Percentiles rank a stretch among this genome's conserved stretches.
Conservation (phyloP, 495 filamentous ascomycete species). For the Penicillium tannophilum region DNA sequence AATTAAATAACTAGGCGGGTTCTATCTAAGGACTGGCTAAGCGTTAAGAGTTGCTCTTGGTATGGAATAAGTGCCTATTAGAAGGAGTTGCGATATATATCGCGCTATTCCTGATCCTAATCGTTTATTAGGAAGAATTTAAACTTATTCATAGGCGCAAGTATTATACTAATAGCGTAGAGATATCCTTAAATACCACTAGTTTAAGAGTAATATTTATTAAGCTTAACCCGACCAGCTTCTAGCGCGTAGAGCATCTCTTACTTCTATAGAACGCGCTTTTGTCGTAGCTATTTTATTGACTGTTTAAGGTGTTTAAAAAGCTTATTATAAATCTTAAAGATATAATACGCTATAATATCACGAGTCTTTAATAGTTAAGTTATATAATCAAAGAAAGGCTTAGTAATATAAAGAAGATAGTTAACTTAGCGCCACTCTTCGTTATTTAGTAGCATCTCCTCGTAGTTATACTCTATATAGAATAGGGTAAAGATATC, state of each 20-base stretch:
- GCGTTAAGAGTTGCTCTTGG: too few relatives aligned
- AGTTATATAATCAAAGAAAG: constrained; percentile 18
- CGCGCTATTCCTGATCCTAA: too few relatives aligned
- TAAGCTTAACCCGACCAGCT: neutral
- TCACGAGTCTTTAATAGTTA: constrained; percentile 18
- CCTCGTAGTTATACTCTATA: constrained; percentile 10
- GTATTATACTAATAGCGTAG: too few relatives aligned
- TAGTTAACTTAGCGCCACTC: constrained; percentile 28
- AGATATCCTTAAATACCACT: too few relatives aligned
- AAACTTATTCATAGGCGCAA: too few relatives aligned
- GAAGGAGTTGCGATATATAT: too few relatives aligned
- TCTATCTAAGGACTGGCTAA: too few relatives aligned
- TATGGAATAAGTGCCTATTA: too few relatives aligned
- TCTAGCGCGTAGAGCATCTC: constrained; percentile 16
- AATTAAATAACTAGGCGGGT: too few relatives aligned
- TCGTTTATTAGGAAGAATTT: too few relatives aligned
- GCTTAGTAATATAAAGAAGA: constrained; percentile 17
- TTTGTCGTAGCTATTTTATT: neutral
- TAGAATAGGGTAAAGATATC: constrained; percentile 16
- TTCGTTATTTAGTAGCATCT: constrained; percentile 14
- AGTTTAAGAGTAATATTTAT: too few relatives aligned
- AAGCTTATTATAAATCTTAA: constrained; percentile 23
- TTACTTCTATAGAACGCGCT: constrained; percentile 10
- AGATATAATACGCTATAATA: constrained; percentile 20
- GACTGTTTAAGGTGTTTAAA: constrained; percentile 15